phyloP scores from a whole-genome alignment of 2,329 filamentous ascomycete genomes.

The Daldinia eschscholtzii region DNA sequence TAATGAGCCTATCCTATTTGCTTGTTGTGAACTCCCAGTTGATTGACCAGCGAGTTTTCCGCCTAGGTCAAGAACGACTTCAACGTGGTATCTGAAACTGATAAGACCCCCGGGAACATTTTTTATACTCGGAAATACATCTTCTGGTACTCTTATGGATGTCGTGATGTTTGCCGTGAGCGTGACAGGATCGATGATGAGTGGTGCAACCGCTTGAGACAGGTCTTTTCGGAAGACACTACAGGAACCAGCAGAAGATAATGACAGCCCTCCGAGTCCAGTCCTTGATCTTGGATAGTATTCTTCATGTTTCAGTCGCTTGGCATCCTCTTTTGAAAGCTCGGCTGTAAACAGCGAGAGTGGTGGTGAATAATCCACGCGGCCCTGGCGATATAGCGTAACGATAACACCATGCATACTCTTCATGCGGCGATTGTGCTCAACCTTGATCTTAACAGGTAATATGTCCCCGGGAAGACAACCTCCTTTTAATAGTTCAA shows the following conservation, averaged over 20 bases:
- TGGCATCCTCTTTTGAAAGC: conserved; percentile 72
- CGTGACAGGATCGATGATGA: conserved; percentile 86
- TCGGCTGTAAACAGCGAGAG: conserved; percentile 61
- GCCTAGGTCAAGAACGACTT: conserved; percentile 92
- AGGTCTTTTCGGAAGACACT: conserved; percentile 97
- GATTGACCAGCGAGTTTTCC: conserved; percentile 79
- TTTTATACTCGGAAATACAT: conserved; percentile 91
- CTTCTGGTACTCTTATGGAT: conserved; percentile 87
- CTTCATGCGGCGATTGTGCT: conserved; percentile 89
- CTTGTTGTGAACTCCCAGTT: conserved; percentile 56
- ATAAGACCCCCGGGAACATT: conserved; percentile 94
- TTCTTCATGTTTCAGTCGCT: conserved; percentile 81
- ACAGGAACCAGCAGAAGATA: conserved; percentile 87
- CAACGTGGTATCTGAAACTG: conserved; percentile 92
- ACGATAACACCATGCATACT: conserved; percentile 94
- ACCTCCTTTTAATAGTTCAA: conserved; percentile 85
- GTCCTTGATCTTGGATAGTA: conserved; percentile 90
- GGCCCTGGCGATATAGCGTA: conserved; percentile 89
- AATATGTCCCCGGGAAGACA: conserved; percentile 88
- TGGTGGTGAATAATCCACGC: conserved; percentile 82
- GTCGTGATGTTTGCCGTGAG: conserved; percentile 85
- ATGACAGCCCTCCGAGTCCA: conserved; percentile 85
- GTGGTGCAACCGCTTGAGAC: conserved; percentile 86
- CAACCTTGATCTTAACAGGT: conserved; percentile 82
- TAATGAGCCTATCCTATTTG: conserved; percentile 57